These are phyloP conservation scores for Neurospora sp. DNA, from an alignment of 495 filamentous ascomycete genomes.

Conservation along the genomic window DNA sequence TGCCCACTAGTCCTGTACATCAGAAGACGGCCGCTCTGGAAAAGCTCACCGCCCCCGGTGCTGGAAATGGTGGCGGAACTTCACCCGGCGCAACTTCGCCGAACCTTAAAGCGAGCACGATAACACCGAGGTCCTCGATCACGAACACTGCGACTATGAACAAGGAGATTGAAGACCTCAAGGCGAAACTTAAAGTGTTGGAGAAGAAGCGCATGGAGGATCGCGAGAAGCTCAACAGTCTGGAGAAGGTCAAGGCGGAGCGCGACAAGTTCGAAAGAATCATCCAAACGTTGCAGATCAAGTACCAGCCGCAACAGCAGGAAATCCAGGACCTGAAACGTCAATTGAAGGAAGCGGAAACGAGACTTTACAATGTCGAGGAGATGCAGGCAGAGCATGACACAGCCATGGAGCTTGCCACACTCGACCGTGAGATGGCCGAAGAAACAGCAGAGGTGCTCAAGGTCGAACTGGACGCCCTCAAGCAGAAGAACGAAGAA, in stretches of 20 bases:
- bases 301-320: conserved; percentile 77
- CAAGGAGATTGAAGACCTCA: conserved; percentile 69
- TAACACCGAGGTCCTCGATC: conserved; percentile 7
- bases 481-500: conserved; percentile 70
- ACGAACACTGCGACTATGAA: conserved; percentile 35
- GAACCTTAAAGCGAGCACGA: conserved; percentile 17
- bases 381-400: conserved; percentile 73
- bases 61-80: conserved; percentile 5
- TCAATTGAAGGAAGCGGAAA: conserved; percentile 65
- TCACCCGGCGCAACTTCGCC: conserved; percentile 17
- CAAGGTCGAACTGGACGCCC: conserved; percentile 68
- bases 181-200: conserved; percentile 65
- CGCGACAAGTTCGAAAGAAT: conserved; percentile 79
- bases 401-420: conserved; percentile 72
- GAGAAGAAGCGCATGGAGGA: conserved; percentile 79
- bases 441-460: conserved; percentile 79
- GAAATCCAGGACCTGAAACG: conserved; percentile 69
- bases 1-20: conserved; percentile 37
- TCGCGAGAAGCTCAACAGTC: conserved; percentile 69
- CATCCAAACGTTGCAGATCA: conserved; percentile 84
- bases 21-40: conserved; percentile 35
- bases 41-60: conserved; percentile 29
- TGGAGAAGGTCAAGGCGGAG: conserved; percentile 71
- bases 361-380: conserved; percentile 57
- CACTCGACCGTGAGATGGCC: conserved; percentile 90